Evolutionary conservation across 163 green algal genomes (phyloP).

Genomic region (Scenedesmus sp.): DNA sequence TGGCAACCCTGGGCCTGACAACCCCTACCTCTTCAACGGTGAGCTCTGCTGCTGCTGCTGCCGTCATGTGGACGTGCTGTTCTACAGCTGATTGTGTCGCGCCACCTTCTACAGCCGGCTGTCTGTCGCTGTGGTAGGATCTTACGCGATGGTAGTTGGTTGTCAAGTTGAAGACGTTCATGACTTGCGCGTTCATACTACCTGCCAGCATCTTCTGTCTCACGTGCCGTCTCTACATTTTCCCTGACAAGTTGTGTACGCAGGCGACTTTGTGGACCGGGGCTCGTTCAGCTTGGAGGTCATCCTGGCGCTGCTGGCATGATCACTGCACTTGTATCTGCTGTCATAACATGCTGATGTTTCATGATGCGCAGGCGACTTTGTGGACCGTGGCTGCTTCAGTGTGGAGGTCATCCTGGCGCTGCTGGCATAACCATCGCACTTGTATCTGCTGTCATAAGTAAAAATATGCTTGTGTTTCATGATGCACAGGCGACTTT

Average conservation of each 20-base stretch:
- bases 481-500: constrained; percentile 88
- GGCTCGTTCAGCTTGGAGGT: constrained; percentile 94
- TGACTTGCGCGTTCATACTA: not conserved
- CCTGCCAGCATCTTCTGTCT: not conserved
- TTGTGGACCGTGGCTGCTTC: constrained; percentile 92
- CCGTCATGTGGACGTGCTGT: not conserved
- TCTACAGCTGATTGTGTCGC: not conserved
- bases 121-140: not conserved
- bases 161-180: too few species aligned
- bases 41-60: not conserved
- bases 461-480: too few species aligned
- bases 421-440: constrained; percentile 62
- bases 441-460: too few species aligned
- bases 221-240: too few species aligned
- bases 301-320: constrained; percentile 86
- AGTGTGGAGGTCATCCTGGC: not conserved
- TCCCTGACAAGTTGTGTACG: too few species aligned
- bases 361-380: constrained; percentile 81
- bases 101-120: too few species aligned
- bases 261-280: constrained; percentile 98
- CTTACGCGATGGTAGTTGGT: too few species aligned
- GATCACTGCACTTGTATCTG: too few species aligned
- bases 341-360: too few species aligned
- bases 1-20: constrained; percentile 84
- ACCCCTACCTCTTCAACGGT: constrained; percentile 98